phyloP scores from a whole-genome alignment of 1,284 basidiomycete genomes.

The Heliocybe sulcata region DNA sequence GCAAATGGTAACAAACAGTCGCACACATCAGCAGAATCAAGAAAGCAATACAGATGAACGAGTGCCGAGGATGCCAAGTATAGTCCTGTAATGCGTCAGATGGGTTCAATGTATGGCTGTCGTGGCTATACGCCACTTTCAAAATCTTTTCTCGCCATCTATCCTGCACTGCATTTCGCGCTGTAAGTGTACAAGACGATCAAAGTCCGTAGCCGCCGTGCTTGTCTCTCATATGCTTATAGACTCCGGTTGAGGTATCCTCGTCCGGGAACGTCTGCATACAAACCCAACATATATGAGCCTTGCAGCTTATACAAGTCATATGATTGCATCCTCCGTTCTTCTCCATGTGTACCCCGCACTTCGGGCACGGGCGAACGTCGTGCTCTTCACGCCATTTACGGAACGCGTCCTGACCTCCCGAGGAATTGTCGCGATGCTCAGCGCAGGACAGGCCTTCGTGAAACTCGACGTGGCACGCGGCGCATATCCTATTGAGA shows the following conservation, averaged over 20 bases:
- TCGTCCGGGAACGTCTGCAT: conserved; percentile 48
- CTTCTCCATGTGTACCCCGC: conserved; percentile 59
- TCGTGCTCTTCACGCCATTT: conserved; percentile 52
- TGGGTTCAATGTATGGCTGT: too few species aligned
- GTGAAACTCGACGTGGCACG: conserved; percentile 60
- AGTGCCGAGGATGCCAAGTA: too few species aligned
- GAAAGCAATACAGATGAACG: not conserved
- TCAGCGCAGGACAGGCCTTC: conserved; percentile 57
- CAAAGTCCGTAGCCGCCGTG: conserved; percentile 36
- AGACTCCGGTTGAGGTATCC: conserved; percentile 44
- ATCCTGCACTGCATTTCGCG: too few species aligned
- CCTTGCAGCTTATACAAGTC: conserved; percentile 59
- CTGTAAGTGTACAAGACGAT: too few species aligned
- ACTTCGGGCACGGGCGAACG: conserved; percentile 66
- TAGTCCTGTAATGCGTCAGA: too few species aligned
- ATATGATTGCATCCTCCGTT: conserved; percentile 72
- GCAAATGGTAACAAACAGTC: not conserved
- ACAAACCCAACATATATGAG: conserved; percentile 75
- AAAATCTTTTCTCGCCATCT: too few species aligned
- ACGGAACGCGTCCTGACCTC: conserved; percentile 44
- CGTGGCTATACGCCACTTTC: too few species aligned
- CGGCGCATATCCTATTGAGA: conserved; percentile 56
- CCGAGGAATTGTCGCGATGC: conserved; percentile 26
- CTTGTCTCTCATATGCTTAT: conserved; percentile 44
- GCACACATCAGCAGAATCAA: not conserved